Base-by-base conservation (phyloP, 257 asterid genomes). In the Eucommia ulmoides region DNA sequence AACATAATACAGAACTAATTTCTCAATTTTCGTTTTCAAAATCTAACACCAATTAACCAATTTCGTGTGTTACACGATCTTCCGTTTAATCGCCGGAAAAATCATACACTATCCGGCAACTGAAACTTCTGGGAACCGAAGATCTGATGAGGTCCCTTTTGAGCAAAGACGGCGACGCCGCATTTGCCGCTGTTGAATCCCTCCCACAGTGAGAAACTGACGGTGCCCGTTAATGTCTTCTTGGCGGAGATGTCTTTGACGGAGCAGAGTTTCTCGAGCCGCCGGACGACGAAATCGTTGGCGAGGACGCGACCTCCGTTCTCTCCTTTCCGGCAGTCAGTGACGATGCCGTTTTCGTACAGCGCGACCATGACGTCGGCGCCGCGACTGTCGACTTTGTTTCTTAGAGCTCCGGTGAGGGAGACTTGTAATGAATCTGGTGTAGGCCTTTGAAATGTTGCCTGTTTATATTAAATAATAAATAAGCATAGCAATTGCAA, bases 61-160 rank as follows among this genome's bases (percentile, higher is more conserved):
- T n/a, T n/a, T n/a, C n/a, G n/a, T n/a, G n/a, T n/a, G n/a, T n/a
- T n/a, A n/a, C n/a, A n/a, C n/a, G n/a, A n/a, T n/a, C n/a, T n/a
- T n/a, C n/a, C n/a, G n/a, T n/a, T n/a, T n/a, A n/a, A n/a, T n/a
- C n/a, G n/a, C n/a, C n/a, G n/a, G n/a, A n/a, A n/a, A n/a, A n/a
- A n/a, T n/a, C n/a, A n/a, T n/a, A n/a, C n/a, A n/a, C n/a, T n/a
- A n/a, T 56, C 60, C 2, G 84, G 94, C 79, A 88, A 54, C 62
- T 70, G 79, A 55, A 88, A 66, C 58, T 60, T 79, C 63, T 88
- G 97, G 1, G 93, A 84, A 54, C 95, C 93, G 46, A 76, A 67
- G 33, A 88, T 73, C 3, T 68, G 86, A 56, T 61, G 95, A 45
- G 79, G 61, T 9, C 71, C 60, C 53, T 50, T 74, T 21, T 88